A percentile compares a stretch with the other conserved stretches of the same genome.
phyloP scores from a whole-genome alignment of 768 basidiomycete species.

The Serendipita sp. region DNA sequence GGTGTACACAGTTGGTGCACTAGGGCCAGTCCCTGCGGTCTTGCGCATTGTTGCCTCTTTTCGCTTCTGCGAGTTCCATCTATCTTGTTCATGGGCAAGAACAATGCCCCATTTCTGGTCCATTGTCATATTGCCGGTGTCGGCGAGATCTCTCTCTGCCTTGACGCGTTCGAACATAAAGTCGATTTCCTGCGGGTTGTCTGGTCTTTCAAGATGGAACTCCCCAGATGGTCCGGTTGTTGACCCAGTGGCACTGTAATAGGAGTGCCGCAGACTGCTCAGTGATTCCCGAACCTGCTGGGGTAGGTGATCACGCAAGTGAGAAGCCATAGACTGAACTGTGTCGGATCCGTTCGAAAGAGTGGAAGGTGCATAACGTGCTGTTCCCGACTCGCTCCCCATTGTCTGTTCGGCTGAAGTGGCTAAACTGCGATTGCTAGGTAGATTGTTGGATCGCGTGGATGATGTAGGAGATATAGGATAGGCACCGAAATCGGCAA shows the following conservation, averaged over 20 bases:
- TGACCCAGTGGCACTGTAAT: background rate
- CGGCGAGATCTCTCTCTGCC: constrained; percentile 46
- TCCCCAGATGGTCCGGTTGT: constrained; percentile 25
- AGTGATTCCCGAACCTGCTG: background rate
- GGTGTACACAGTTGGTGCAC: constrained; percentile 30
- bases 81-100: constrained; percentile 59
- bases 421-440: background rate
- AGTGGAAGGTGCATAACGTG: background rate
- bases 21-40: constrained; percentile 28
- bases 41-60: constrained; percentile 45
- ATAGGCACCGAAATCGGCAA: background rate
- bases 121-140: constrained; percentile 41
- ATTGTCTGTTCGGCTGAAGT: background rate
- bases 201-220: constrained; percentile 64
- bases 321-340: background rate
- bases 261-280: background rate
- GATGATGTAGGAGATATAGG: background rate
- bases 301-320: background rate
- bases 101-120: constrained; percentile 92
- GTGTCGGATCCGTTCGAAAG: constrained; percentile 1
- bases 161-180: constrained; percentile 62
- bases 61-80: constrained; percentile 57
- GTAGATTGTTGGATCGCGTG: background rate
- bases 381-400: background rate
- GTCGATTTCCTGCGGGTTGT: constrained; percentile 61